Conservation (phyloP, 306 rosid species). For the Ormosia semicastrata region DNA sequence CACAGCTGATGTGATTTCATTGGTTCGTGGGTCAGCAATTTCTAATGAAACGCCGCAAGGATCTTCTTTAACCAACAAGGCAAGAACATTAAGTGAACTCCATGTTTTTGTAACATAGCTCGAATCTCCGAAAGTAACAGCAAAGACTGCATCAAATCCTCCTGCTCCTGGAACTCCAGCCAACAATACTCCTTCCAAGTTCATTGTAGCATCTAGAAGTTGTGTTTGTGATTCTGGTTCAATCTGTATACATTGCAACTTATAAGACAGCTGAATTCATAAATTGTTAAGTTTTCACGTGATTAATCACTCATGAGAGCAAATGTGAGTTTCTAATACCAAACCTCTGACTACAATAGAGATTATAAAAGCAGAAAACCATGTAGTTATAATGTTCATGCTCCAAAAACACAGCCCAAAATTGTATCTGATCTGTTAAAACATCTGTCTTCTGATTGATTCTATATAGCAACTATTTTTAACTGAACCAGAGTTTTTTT, state of each 20-base stretch:
- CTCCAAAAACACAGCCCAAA: background rate
- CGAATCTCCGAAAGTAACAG: constrained; percentile 78
- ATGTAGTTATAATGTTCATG: background rate
- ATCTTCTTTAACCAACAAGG: constrained; percentile 93
- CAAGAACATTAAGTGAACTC: constrained; percentile 63
- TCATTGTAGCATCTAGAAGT: constrained; percentile 82
- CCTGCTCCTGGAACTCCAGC: constrained; percentile 99
- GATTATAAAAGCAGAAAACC: constrained; percentile 1
- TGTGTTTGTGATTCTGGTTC: constrained; percentile 90
- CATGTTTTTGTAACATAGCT: constrained; percentile 60
- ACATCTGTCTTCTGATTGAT: background rate
- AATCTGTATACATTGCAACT: constrained; percentile 53
- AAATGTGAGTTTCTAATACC: background rate
- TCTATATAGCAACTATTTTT: background rate
- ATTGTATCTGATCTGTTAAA: background rate
- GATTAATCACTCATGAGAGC: constrained; percentile 1
- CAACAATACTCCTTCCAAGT: constrained; percentile 88
- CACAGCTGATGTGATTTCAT: constrained; percentile 72
- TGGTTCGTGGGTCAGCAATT: constrained; percentile 70
- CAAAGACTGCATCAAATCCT: constrained; percentile 92
- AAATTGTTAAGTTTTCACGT: background rate
- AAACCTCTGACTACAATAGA: constrained; percentile 4
- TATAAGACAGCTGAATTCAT: background rate
- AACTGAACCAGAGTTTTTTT: background rate
- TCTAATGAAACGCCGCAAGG: constrained; percentile 86